A percentile compares a stretch with the other conserved stretches of the same genome.
These are phyloP conservation scores for Hymenoscyphus repandus DNA, from an alignment of 2,329 filamentous ascomycete species.

Conservation along the genomic window DNA sequence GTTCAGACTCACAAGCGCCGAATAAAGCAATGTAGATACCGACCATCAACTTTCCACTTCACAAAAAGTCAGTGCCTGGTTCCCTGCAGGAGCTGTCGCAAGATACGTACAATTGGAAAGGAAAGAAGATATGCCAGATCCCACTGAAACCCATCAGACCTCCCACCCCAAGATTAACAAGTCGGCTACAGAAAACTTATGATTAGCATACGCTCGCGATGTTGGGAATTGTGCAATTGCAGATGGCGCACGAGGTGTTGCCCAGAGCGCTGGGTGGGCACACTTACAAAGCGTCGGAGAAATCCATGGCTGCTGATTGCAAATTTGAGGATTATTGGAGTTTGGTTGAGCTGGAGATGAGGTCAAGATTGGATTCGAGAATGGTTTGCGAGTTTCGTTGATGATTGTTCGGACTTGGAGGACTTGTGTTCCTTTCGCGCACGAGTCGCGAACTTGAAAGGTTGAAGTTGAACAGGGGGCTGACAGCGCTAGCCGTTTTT, in stretches of 20 bases:
- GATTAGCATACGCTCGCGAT: constrained; percentile 26
- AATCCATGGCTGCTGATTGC: constrained; percentile 62
- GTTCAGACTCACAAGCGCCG: constrained; percentile 61
- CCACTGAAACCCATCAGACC: constrained; percentile 85
- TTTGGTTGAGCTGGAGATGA: not conserved
- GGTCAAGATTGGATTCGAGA: not conserved
- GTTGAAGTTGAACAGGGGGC: no score
- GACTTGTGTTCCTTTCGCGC: no score
- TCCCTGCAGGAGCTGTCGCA: not conserved
- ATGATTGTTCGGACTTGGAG: no score
- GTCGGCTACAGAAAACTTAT: constrained; percentile 57
- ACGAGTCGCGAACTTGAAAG: no score
- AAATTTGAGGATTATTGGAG: not conserved
- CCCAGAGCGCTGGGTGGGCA: constrained; percentile 4
- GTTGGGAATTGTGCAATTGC: constrained; percentile 15
- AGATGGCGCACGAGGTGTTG: constrained; percentile 7
- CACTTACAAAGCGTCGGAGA: constrained; percentile 85
- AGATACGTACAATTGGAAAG: constrained; percentile 49
- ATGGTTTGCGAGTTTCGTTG: not conserved
- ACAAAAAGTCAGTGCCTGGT: constrained; percentile 8
- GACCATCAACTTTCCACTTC: constrained; percentile 67
- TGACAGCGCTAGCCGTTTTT: no score
- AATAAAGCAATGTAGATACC: constrained; percentile 88
- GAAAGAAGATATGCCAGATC: constrained; percentile 62
- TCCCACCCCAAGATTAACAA: constrained; percentile 87